Base-by-base conservation (phyloP, 805 yeast species). In the Sugiyamaella chiloensis region DNA sequence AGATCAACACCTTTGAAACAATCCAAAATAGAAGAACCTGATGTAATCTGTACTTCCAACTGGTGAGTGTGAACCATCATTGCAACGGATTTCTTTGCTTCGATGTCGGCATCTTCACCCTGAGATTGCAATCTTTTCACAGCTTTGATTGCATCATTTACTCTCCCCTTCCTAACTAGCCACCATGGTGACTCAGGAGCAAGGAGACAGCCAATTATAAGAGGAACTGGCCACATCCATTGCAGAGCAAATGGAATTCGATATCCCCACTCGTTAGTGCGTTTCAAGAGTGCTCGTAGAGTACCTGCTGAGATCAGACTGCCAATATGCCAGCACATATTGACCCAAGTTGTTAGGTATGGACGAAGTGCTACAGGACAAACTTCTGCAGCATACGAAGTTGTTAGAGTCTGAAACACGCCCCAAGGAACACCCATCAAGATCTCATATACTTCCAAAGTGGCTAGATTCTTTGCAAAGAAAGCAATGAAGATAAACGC, bases 161-260 rank as follows among this genome's bases (percentile, higher is more conserved):
- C 40, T 42, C 62, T 63, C 1, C 72, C 73, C 55, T 69, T 68
- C 47, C 71, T 69, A 2, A 73, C 71, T 40, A 77, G 61, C 78
- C 79, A 78, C 73, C 78, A 74, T 27, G 84, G 84, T 12, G 80
- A 74, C 48, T 79, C 83, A 5, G 64, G 64, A 7, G 83, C 83
- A 30, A 79, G 73, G 31, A 40, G 32, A 5, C 50, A 31, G 2
- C 32, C 52, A 2, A 75, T 59, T 21, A 69, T 55, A 20, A 79
- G 58, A 26, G 80, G 79, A 9, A 70, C 58, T 4, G 80, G 77
- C 81, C 81, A 79, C 3, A 69, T 62, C 83, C 83, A 79, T 61
- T 79, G 84, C 9, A 79, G 48, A 4, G 79, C 83, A 58, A 75
- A 77, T 5, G 84, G 82, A 39, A 77, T 66, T 43, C 72, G 66